Conservation (phyloP, 352 stramenopile species). For the Phytophthora rubi region DNA sequence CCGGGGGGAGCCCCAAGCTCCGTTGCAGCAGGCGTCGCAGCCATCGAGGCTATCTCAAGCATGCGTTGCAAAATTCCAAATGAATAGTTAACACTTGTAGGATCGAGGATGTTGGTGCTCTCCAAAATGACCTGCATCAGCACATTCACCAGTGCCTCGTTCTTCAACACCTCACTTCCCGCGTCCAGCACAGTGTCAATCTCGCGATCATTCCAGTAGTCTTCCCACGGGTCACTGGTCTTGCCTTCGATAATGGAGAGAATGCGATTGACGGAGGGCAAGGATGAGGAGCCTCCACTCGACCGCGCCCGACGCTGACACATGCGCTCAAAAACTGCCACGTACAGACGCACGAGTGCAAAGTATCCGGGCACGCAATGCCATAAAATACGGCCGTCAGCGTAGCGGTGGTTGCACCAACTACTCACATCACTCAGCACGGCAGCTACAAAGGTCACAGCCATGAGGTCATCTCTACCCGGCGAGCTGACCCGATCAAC, state of each 20-base stretch:
- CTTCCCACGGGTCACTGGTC: conserved; percentile 64
- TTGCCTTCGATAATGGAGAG: conserved; percentile 65
- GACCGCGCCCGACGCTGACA: conserved; percentile 67
- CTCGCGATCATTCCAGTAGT: conserved; percentile 78
- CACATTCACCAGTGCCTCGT: conserved; percentile 72
- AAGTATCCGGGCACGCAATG: conserved; percentile 86
- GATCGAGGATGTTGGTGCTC: conserved; percentile 85
- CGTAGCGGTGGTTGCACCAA: conserved; percentile 60
- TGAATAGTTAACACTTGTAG: conserved; percentile 84
- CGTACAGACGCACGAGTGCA: conserved; percentile 65
- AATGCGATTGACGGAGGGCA: conserved; percentile 62
- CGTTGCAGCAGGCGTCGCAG: conserved; percentile 38
- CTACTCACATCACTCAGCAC: conserved; percentile 65
- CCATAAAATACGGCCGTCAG: conserved; percentile 60
- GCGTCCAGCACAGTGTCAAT: conserved; percentile 64
- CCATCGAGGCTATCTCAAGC: conserved; percentile 63
- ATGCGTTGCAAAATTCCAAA: conserved; percentile 81
- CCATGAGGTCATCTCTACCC: conserved; percentile 66
- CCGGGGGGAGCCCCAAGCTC: conserved; percentile 15
- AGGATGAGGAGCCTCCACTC: conserved; percentile 29
- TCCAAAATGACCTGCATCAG: conserved; percentile 85
- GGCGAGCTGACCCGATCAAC: conserved; percentile 62
- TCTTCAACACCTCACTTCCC: conserved; percentile 68
- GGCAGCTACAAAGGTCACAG: conserved; percentile 73
- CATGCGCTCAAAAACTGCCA: conserved; percentile 79